Base-by-base conservation (phyloP, 73 alveolate genomes). In the Urostyla sp. region DNA sequence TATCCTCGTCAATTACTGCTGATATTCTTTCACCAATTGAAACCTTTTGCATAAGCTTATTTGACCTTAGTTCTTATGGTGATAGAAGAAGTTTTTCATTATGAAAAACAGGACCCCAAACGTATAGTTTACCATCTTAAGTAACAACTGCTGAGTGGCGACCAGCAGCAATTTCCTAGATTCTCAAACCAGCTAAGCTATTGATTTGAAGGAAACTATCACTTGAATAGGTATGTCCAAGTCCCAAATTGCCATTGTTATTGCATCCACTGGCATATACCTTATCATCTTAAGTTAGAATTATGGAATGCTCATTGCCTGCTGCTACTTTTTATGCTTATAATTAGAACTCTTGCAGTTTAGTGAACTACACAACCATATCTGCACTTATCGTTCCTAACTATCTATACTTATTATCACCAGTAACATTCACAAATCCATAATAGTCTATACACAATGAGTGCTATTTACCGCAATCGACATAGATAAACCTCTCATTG, bases 141-240 rank as follows among this genome's bases (percentile, higher is more conserved):
- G 79, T 37, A 30, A 63, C 15, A 2, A 60, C 79, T 10, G 79
- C 79, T 2, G 79, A 63, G 44, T 63, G 79, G 27, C 79, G 27
- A 24, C 36, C 44, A 20, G 79, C 79, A 26, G 21, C 11, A 8
- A 63, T 40, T 38, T 35, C 4, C 50, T 45, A 34, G 31, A 69
- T 46, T 23, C 24, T 69, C 40, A 69, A 8, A 49, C 24, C 27
- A 27, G 83, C n/a, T 10, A 69, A 27, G 28, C 83, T 69, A 49
- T 69, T 56, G 27, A 69, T 69, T 13, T 34, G 38, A 5, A 69
- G 31, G 31, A 69, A 69, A 7, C 43, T 23, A 28, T 69, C 83
- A 54, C 83, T 69, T 7, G 83, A 69, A 23, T 69, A 69, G 24
- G 67, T 69, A 40, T 69, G 83, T 21, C 79, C 79, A 10, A 63